Evolutionary conservation across 305 asterid species (phyloP).

Genomic region (Stenogyne calaminthoides): DNA sequence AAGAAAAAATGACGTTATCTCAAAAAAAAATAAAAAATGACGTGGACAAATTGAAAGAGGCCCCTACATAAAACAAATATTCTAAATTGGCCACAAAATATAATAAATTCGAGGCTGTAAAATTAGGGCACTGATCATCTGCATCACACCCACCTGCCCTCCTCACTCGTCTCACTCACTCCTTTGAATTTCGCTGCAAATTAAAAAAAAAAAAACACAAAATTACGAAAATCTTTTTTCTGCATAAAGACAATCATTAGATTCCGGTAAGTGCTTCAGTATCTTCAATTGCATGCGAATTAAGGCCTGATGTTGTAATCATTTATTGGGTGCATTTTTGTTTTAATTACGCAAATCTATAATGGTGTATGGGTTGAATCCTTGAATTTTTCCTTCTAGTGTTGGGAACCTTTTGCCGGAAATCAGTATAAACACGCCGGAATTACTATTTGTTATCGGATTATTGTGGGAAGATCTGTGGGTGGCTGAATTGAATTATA

Average conservation of each 20-base stretch:
- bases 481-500: conserved; percentile 4
- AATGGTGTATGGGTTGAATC: conserved; percentile 26
- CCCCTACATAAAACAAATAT: conserved; percentile 12
- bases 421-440: background rate
- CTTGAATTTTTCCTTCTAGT: conserved; percentile 8
- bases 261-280: conserved; percentile 34
- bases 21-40: no score
- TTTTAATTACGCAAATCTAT: conserved; percentile 23
- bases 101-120: conserved; percentile 27
- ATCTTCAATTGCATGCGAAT: conserved; percentile 32
- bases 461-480: conserved; percentile 3
- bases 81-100: conserved; percentile 14
- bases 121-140: conserved; percentile 57
- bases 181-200: conserved; percentile 28
- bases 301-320: conserved; percentile 9
- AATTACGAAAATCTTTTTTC: conserved; percentile 14
- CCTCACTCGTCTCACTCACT: conserved; percentile 37
- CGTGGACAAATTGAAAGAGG: background rate
- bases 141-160: conserved; percentile 46
- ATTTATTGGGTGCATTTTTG: conserved; percentile 15
- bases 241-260: conserved; percentile 26
- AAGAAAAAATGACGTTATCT: no score
- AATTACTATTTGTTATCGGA: background rate
- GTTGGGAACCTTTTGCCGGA: background rate
- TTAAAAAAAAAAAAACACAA: conserved; percentile 16